Conservation (phyloP, 169 alveolate species). For the Miamiensis avidus region DNA sequence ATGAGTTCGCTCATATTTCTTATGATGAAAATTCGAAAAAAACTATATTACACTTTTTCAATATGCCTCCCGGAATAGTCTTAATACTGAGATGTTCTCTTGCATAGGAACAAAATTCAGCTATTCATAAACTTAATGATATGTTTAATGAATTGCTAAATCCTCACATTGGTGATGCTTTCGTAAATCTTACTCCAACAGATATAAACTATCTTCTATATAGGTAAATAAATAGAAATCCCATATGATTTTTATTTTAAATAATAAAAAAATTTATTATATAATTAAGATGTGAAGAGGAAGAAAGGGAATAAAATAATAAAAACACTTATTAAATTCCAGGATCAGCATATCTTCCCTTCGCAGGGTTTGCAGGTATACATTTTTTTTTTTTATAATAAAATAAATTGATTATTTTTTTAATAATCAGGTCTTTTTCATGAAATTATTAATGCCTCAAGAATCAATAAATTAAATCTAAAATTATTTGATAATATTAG, state of each 20-base stretch:
- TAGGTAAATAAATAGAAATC: background rate
- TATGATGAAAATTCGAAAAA: background rate
- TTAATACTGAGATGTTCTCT: constrained; percentile 23
- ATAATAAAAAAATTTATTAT: too few relatives aligned
- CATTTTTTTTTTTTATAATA: background rate
- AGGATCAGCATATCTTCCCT: constrained; percentile 64
- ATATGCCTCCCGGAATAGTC: constrained; percentile 34
- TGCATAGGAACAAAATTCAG: background rate
- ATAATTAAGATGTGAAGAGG: constrained; percentile 44
- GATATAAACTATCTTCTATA: constrained; percentile 74
- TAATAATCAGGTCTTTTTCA: constrained; percentile 14
- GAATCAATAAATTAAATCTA: constrained; percentile 63
- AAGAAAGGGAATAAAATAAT: constrained; percentile 32
- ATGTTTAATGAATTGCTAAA: background rate
- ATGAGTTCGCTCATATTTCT: constrained; percentile 35
- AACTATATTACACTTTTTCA: constrained; percentile 13
- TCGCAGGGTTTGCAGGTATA: constrained; percentile 85
- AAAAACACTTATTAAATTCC: constrained; percentile 50
- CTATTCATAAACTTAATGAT: constrained; percentile 31
- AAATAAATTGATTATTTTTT: background rate
- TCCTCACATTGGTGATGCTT: background rate
- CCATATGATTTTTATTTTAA: too few relatives aligned
- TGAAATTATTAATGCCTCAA: constrained; percentile 24
- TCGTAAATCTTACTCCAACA: constrained; percentile 21
- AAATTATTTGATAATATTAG: constrained; percentile 75